Evolutionary conservation across 2,329 filamentous ascomycete species (phyloP).

Genomic region (Epichloe sp.): DNA sequence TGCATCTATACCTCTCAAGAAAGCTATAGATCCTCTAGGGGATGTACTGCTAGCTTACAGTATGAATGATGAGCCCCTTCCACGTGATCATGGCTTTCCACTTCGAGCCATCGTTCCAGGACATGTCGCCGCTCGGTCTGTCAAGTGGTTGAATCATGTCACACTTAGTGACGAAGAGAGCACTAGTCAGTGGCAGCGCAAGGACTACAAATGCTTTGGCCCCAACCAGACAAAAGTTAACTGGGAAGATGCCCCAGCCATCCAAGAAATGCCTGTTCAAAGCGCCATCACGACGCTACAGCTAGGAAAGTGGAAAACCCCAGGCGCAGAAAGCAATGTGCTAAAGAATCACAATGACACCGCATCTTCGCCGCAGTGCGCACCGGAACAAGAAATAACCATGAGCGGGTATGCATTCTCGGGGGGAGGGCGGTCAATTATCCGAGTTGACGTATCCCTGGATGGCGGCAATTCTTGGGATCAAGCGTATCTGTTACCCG

Average conservation of each 20-base stretch:
- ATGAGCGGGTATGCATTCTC: conserved; percentile 53
- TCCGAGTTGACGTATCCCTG: conserved; percentile 53
- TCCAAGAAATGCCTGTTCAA: conserved; percentile 56
- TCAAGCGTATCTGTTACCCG: conserved; percentile 45
- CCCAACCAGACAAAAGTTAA: conserved; percentile 47
- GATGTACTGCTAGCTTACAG: conserved; percentile 54
- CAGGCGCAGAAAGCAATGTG: background rate
- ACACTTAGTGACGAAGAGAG: conserved; percentile 54
- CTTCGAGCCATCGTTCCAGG: conserved; percentile 50
- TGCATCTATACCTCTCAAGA: conserved; percentile 45
- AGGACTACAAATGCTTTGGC: conserved; percentile 57
- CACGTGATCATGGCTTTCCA: conserved; percentile 53
- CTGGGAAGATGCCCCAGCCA: conserved; percentile 49
- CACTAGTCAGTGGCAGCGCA: conserved; percentile 49
- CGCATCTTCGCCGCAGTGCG: background rate
- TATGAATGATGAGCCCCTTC: conserved; percentile 53
- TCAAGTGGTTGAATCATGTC: conserved; percentile 57
- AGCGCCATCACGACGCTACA: conserved; percentile 47
- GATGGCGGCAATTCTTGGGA: conserved; percentile 53
- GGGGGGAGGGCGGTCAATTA: conserved; percentile 56
- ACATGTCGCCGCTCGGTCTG: conserved; percentile 51
- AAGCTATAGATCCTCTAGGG: conserved; percentile 43
- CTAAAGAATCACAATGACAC: background rate
- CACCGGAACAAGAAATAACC: conserved; percentile 17
- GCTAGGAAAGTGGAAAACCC: conserved; percentile 24